Evolutionary conservation across 495 filamentous ascomycete genomes (phyloP).

Genomic region (Aspergillus heteromorphus): DNA sequence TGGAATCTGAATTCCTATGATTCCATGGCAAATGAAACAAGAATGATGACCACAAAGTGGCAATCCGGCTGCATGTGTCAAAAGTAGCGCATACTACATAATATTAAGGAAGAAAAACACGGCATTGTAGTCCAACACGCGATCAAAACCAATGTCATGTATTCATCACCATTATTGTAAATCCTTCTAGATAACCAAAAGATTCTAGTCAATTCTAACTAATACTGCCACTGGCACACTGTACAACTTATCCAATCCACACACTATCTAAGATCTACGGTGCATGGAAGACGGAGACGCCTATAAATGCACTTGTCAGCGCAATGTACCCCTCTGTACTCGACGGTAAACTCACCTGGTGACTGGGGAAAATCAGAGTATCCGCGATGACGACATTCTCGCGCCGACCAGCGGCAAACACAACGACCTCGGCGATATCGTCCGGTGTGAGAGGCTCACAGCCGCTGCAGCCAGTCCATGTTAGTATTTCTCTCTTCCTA

Average conservation of each 20-base stretch:
- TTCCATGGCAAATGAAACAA: no score
- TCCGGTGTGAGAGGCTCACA: slow-evolving; percentile 90
- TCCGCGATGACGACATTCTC: slow-evolving; percentile 97
- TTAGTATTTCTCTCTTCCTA: slow-evolving; percentile 4
- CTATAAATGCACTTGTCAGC: neutral
- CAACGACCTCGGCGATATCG: slow-evolving; percentile 91
- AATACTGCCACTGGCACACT: neutral
- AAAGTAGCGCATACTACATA: no score
- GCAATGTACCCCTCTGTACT: neutral
- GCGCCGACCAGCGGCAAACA: slow-evolving; percentile 79
- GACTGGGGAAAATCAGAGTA: slow-evolving; percentile 83
- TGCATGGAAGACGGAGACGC: slow-evolving; percentile 10
- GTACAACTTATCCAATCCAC: neutral
- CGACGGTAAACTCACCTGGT: slow-evolving; percentile 58
- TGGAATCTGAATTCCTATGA: no score
- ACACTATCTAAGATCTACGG: slow-evolving; percentile 4
- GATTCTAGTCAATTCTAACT: neutral
- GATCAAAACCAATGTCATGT: neutral
- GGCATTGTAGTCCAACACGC: no score
- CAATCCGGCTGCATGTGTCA: no score
- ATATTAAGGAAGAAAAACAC: no score
- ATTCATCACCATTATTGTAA: neutral
- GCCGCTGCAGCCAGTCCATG: slow-evolving; percentile 43
- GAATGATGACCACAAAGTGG: no score
- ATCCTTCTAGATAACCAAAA: neutral